phyloP scores from a whole-genome alignment of 805 yeast genomes.

The Saturnispora besseyi region DNA sequence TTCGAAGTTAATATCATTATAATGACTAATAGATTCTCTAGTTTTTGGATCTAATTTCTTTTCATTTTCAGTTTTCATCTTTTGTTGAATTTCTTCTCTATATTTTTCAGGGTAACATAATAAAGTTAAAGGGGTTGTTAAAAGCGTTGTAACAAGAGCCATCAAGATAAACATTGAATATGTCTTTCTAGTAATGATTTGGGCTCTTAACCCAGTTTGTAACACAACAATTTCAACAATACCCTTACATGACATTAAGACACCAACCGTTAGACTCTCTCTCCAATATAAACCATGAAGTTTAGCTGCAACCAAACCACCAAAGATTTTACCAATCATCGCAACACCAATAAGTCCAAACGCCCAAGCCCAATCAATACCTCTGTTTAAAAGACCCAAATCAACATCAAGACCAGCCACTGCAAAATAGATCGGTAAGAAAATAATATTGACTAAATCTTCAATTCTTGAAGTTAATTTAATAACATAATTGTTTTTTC shows the following conservation, averaged over 20 bases:
- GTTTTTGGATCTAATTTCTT: conserved; percentile 11
- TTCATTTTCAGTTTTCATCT: conserved; percentile 14
- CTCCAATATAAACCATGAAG: conserved; percentile 58
- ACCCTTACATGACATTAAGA: conserved; percentile 83
- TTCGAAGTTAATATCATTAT: conserved; percentile 14
- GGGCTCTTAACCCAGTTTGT: conserved; percentile 63
- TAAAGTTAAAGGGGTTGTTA: conserved; percentile 69
- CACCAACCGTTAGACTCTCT: conserved; percentile 68
- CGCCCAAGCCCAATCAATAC: conserved; percentile 72
- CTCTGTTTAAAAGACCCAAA: conserved; percentile 51
- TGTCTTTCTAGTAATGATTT: conserved; percentile 52
- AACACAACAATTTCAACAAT: conserved; percentile 77
- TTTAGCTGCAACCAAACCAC: conserved; percentile 60
- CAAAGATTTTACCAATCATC: conserved; percentile 53
- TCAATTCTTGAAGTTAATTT: conserved; percentile 66
- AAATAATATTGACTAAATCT: conserved; percentile 60
- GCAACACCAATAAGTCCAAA: conserved; percentile 62
- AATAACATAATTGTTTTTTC: conserved; percentile 66
- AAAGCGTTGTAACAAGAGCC: conserved; percentile 71
- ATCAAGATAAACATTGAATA: conserved; percentile 77
- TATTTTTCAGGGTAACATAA: conserved; percentile 52
- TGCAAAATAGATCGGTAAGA: conserved; percentile 74
- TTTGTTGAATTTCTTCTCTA: conserved; percentile 40
- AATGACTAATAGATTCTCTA: not conserved
- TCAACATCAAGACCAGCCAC: conserved; percentile 68